Evolutionary conservation across 148 eudicot genomes (phyloP).

Genomic region (Vaccinium myrtillus): DNA sequence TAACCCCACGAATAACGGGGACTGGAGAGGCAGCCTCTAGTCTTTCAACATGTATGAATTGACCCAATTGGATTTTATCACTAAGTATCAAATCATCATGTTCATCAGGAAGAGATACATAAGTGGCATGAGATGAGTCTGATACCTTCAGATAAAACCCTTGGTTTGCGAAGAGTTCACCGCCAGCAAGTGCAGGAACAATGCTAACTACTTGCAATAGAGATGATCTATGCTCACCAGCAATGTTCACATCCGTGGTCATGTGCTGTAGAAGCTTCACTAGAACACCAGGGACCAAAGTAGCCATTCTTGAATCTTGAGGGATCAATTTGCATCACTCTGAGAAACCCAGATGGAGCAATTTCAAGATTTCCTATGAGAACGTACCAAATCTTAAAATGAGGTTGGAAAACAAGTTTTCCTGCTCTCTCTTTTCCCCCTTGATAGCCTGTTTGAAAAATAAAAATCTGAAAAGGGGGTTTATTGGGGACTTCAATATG

Average conservation of each 20-base stretch:
- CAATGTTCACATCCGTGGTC: conserved; percentile 85
- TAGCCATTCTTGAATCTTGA: conserved; percentile 57
- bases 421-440: background rate
- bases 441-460: background rate
- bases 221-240: conserved; percentile 85
- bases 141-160: conserved; percentile 94
- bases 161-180: conserved; percentile 78
- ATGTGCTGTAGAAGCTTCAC: conserved; percentile 80
- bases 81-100: conserved; percentile 75
- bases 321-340: conserved; percentile 51
- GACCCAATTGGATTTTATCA: conserved; percentile 90
- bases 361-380: conserved; percentile 12
- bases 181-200: conserved; percentile 83
- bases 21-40: conserved; percentile 83
- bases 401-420: background rate
- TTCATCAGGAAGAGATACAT: conserved; percentile 89
- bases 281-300: conserved; percentile 80
- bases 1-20: conserved; percentile 74
- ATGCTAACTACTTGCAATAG: conserved; percentile 85
- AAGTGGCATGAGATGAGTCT: conserved; percentile 94
- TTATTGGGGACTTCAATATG: background rate
- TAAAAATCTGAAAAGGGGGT: background rate
- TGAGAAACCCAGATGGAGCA: conserved; percentile 24
- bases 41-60: conserved; percentile 79
- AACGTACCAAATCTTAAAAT: background rate